These are phyloP conservation scores for Canariomyces notabilis DNA, from an alignment of 2,329 filamentous ascomycete species.

Conservation along the genomic window DNA sequence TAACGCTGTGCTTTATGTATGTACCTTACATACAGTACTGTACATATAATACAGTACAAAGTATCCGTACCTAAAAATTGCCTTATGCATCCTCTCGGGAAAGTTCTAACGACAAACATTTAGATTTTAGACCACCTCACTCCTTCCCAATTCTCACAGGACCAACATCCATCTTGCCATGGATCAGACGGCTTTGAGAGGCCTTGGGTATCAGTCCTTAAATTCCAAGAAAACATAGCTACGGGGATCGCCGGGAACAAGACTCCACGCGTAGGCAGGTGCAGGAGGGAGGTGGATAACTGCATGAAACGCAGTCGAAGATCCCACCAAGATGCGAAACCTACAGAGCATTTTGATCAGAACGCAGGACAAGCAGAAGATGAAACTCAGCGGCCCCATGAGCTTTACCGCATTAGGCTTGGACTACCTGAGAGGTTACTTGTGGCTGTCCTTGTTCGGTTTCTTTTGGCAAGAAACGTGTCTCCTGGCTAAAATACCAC, in stretches of 20 bases:
- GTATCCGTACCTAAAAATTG: too few species aligned
- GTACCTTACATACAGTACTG: too few species aligned
- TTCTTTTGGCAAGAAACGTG: conserved; percentile 6
- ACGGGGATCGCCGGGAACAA: conserved; percentile 10
- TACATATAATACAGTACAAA: too few species aligned
- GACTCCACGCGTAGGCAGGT: too few species aligned
- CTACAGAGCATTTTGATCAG: conserved; percentile 22
- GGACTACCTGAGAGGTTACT: conserved; percentile 4
- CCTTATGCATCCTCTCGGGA: too few species aligned
- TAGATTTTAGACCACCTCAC: too few species aligned
- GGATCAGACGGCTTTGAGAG: too few species aligned
- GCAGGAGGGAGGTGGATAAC: conserved; percentile 13
- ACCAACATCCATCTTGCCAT: too few species aligned
- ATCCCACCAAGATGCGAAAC: conserved; percentile 31
- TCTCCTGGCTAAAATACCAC: conserved; percentile 16
- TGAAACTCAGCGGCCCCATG: conserved; percentile 31
- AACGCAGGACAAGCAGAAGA: conserved; percentile 21
- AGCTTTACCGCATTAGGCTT: conserved; percentile 16
- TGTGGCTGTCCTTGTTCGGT: conserved; percentile 4
- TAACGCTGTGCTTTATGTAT: too few species aligned
- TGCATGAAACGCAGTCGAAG: conserved; percentile 24
- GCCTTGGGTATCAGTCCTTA: not conserved
- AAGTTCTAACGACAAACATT: too few species aligned
- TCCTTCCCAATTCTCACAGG: too few species aligned
- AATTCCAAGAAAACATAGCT: not conserved